phyloP scores from a whole-genome alignment of 805 yeast species.

The Schizosaccharomyces cryophilus region DNA sequence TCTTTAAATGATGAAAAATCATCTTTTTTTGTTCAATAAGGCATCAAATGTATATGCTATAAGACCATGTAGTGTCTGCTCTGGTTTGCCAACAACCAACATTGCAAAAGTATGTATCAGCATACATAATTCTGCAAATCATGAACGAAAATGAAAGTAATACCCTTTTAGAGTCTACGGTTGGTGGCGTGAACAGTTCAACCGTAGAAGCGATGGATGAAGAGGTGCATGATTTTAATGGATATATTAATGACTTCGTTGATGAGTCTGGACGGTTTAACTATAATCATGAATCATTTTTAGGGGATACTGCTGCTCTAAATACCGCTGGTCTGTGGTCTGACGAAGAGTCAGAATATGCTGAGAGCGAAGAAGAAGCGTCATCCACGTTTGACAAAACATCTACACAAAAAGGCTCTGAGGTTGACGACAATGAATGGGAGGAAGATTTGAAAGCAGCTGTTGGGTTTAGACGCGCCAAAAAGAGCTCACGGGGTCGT shows the following conservation, averaged over 20 bases:
- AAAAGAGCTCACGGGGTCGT: slow-evolving; percentile 18
- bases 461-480: slow-evolving; percentile 4
- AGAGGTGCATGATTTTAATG: background rate
- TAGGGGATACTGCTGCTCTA: background rate
- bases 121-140: background rate
- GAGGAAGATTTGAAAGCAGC: slow-evolving; percentile 2
- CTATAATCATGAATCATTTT: background rate
- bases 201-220: background rate
- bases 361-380: background rate
- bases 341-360: background rate
- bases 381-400: background rate
- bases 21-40: too few species aligned
- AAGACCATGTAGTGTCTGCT: too few species aligned
- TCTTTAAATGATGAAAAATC: too few species aligned
- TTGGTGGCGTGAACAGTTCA: background rate
- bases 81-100: too few species aligned
- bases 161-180: background rate
- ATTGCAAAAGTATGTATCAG: too few species aligned
- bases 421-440: background rate
- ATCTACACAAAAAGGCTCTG: background rate
- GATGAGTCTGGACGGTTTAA: background rate
- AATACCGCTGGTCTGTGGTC: background rate
- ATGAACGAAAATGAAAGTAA: background rate
- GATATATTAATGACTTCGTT: background rate
- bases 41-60: too few species aligned